A percentile compares a stretch with the other conserved stretches of the same genome.
These are phyloP conservation scores for Trichophyton simii DNA, from an alignment of 2,329 filamentous ascomycete species.

Conservation along the genomic window DNA sequence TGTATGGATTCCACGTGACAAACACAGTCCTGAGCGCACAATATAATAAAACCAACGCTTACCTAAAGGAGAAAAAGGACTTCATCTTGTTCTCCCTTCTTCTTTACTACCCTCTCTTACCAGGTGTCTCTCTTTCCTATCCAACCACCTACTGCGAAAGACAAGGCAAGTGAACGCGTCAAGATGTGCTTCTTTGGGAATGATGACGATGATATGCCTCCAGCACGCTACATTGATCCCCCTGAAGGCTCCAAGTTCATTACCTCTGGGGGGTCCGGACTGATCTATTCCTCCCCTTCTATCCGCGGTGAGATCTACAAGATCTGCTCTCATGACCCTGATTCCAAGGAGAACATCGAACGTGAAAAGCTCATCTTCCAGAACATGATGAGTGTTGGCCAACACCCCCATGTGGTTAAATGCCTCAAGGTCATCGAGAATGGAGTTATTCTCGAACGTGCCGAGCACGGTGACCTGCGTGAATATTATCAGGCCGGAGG, in stretches of 20 bases:
- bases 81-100: background rate
- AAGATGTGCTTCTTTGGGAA: background rate
- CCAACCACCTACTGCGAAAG: background rate
- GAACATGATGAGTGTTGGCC: background rate
- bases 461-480: constrained; percentile 5
- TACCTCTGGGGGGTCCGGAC: constrained; percentile 1
- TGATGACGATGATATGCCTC: background rate
- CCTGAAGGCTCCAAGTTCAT: constrained; percentile 1
- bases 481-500: constrained; percentile 5
- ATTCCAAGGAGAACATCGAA: constrained; percentile 4
- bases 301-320: background rate
- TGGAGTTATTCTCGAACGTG: constrained; percentile 6
- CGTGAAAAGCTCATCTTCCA: constrained; percentile 2
- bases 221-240: background rate
- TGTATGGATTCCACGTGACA: background rate
- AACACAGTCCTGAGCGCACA: background rate
- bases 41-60: background rate
- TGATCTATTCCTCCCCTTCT: background rate
- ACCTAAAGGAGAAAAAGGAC: background rate
- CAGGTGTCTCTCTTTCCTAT: background rate
- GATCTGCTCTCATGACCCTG: constrained; percentile 5
- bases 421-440: background rate
- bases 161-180: background rate
- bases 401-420: constrained; percentile 6
- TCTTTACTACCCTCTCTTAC: background rate